These are phyloP conservation scores for Cladosporium sp. DNA, from an alignment of 2,329 filamentous ascomycete species.

Conservation along the genomic window DNA sequence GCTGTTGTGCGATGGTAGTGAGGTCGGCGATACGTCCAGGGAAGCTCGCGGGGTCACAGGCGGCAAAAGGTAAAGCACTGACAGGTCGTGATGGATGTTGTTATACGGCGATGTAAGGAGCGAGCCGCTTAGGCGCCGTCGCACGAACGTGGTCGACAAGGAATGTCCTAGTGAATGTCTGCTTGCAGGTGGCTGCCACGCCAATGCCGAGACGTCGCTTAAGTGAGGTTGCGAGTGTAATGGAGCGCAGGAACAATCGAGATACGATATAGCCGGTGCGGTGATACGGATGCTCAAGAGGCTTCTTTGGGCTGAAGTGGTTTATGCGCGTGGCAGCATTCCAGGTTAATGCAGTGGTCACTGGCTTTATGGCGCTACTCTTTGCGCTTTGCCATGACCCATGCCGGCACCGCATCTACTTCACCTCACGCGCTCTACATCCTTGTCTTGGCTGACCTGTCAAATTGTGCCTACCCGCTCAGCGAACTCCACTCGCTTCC, in stretches of 20 bases:
- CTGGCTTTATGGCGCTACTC: constrained; percentile 8
- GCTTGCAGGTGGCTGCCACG: constrained; percentile 6
- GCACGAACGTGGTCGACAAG: constrained; percentile 8
- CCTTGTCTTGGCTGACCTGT: not conserved
- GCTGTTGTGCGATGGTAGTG: constrained; percentile 7
- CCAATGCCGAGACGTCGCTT: constrained; percentile 9
- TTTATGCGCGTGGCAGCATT: constrained; percentile 10
- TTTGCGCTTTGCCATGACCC: not conserved
- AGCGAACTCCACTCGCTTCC: not conserved
- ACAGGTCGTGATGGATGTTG: constrained; percentile 6
- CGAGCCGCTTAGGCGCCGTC: not conserved
- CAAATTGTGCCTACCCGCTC: not conserved
- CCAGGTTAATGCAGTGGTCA: constrained; percentile 14
- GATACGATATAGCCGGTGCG: constrained; percentile 4
- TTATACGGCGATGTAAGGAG: constrained; percentile 7
- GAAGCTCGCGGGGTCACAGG: not conserved
- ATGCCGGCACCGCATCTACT: not conserved
- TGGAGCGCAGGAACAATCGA: constrained; percentile 2
- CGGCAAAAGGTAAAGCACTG: constrained; percentile 5
- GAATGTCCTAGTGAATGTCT: constrained; percentile 3
- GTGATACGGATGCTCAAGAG: constrained; percentile 2
- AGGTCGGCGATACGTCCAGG: not conserved
- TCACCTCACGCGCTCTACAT: constrained; percentile 1
- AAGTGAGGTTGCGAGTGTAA: constrained; percentile 1
- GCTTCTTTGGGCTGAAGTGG: constrained; percentile 4